A percentile compares a stretch with the other conserved stretches of the same genome.
These are phyloP conservation scores for Dendryphion nanum DNA, from an alignment of 2,329 filamentous ascomycete species.

Conservation along the genomic window DNA sequence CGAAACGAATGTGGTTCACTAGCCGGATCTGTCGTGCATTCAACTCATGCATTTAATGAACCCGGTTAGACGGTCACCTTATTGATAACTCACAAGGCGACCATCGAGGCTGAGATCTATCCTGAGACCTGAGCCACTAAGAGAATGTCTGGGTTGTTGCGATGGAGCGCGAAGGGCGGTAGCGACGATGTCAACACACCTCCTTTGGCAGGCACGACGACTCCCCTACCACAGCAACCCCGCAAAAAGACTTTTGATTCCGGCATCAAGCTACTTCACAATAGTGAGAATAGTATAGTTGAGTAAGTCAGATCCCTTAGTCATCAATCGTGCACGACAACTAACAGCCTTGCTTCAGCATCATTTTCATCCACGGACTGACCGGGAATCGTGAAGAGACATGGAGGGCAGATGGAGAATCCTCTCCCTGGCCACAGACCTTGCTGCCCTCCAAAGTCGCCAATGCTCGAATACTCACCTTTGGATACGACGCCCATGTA, in stretches of 20 bases:
- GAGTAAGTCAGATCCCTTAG: not conserved
- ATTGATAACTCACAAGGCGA: no score
- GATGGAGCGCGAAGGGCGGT: no score
- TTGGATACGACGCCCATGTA: conserved; percentile 17
- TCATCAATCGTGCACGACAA: not conserved
- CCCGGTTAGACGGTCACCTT: no score
- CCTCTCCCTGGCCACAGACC: conserved; percentile 6
- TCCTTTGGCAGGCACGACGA: no score
- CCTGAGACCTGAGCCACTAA: no score
- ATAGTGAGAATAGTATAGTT: not conserved
- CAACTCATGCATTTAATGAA: no score
- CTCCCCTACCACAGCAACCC: no score
- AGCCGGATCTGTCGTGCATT: no score
- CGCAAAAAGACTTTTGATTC: not conserved
- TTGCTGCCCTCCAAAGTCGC: conserved; percentile 5
- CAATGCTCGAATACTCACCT: conserved; percentile 11
- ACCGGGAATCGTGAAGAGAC: conserved; percentile 13
- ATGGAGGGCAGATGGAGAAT: conserved; percentile 6
- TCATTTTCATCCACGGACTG: conserved; percentile 12
- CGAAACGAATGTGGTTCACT: no score
- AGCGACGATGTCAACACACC: no score
- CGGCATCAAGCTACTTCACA: not conserved
- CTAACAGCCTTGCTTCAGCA: not conserved
- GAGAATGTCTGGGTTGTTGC: no score
- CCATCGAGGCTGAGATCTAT: no score